Base-by-base conservation (phyloP, 148 eudicot species). In the Talinum fruticosum region DNA sequence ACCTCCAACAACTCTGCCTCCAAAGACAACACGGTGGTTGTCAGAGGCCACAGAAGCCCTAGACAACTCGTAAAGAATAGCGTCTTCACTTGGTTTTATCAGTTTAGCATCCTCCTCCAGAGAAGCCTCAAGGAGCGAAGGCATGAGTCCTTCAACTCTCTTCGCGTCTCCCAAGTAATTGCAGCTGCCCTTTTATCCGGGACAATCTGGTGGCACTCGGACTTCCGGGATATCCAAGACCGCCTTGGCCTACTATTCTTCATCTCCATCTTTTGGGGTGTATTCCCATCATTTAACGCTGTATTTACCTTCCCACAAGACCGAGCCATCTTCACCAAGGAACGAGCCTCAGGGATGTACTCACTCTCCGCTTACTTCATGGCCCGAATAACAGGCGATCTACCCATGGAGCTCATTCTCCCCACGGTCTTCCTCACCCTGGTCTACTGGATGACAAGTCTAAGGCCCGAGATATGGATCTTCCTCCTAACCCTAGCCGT, bases 281-380 rank as follows among this genome's bases (percentile, higher is more conserved):
- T 96, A 33, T 90, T 93, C 74, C 91, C 99, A 0, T 91, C 97
- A 1, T 96, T 93, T 80, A 93, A 91, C 4, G 98, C 98, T 1
- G 90, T 86, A 0, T 96, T 96, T 32, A 95, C 97, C 10, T 96
- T 96, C 81, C 99, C 98, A 4, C 98, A 96, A 77, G 99, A 96
- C 72, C 92, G 93, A 1, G 87, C 97, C 1, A 82, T 96, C 59
- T 86, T 93, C 51, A n/a, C 83, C 23, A 96, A 93, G 69, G 99
- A 96, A 68, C 87, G 90, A 0, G 90, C 95, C 32, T 89, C 97
- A 0, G 97, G 98, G 13, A 91, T 96, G 93, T 96, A 96, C 86
- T 82, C 94, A 0, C 76, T 96, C 6, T 93, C 97, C 0, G 76
- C 98, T 5, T 96, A 96, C 71, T 96, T 96, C 85, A 86, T 96